Base-by-base conservation (phyloP, 2,329 filamentous ascomycete species). In the Fusarium transvaalense region DNA sequence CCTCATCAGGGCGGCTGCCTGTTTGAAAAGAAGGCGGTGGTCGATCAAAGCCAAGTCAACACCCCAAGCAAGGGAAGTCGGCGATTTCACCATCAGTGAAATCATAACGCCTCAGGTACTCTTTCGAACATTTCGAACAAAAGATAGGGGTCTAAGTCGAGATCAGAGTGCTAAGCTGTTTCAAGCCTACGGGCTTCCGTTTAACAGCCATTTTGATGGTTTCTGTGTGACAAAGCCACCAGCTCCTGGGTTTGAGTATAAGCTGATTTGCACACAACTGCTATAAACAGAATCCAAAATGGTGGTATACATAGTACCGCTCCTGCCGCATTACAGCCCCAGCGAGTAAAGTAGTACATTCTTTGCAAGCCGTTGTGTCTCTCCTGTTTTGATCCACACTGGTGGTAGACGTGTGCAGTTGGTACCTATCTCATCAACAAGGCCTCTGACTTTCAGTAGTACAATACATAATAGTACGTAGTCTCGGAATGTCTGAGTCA, bases 401-500 rank as follows among this genome's bases (percentile, higher is more conserved):
- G 42, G 45, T 38, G 42, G 45, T 42, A 57, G 43, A 59, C 63
- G n/a, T 12, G 17, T 38, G 25, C 23, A 45, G 56, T 61, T 27
- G 7, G 9, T 19, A 19, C 45, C 12, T 15, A 19, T 45, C 57
- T 69, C 59, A 59, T 64, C 56, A 60, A 41, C 21, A 45, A 34
- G 32, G 39, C 38, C 47, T 46, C 46, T 43, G 43, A 27, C 27
- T 35, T 38, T 35, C 25, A 51, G 48, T 34, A 53, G 38, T 38
- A 19, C 23, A 29, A 29, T 27, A 27, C 32, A 17, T 50, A 57
- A 23, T 47, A 60, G 39, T n/a, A n/a, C n/a, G n/a, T 52, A 65
- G 68, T 37, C 39, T 59, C 52, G 34, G 48, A 55, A 59, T 66
- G 38, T 38, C 51, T 45, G 64, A 71, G 69, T 72, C 67, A 71